Evolutionary conservation across 148 eudicot species (phyloP), one percentile per base, ranked within the genome.

Genomic region (Mesembryanthemum crystallinum): DNA sequence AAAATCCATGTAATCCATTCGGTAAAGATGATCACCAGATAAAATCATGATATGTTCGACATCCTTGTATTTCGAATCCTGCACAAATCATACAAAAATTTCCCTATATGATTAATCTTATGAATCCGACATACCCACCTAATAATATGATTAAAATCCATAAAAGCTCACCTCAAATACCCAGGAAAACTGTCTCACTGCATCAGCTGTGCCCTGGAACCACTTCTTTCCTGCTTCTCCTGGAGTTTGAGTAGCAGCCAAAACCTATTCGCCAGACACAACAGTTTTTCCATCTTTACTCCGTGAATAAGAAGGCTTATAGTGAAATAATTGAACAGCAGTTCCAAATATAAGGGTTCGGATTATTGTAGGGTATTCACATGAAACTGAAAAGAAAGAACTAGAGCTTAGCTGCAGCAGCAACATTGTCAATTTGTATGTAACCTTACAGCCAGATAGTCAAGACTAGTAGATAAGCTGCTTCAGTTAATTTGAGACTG

Each of bases 1-100:
- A 80, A 91, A 91, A 77, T 85, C 91, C 93, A 92, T 90, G 73
- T 92, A 92, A 74, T 92, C 84, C 97, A 92, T 92, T 35, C 97
- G 81, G 71, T 92, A 92, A 76, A 92, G 90, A 87, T 92, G 97
- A 84, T 92, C 97, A 8, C 97, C 97, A 0, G 97, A 92, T 72
- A 92, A 80, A 74, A 92, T 87, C 69, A 92, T 4, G 65, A 92
- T 87, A 77, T 92, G 76, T 79, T 92, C 91, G 15, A 92, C 84
- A 61, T 88, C 82, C 83, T 88, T 90, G 73, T 82, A 83, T 71
- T 90, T 92, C 7, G 89, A 85, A 81, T 90, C 94, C 97, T 92
- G 76, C 77, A 74, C 30, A 57, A 74, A 51, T 67, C 66, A 76
- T 58, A 24, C 43, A 58, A 52, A 37, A 32, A 64, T n/a, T 28